phyloP scores from a whole-genome alignment of 2,329 filamentous ascomycete genomes.

The Colletotrichum sp. region DNA sequence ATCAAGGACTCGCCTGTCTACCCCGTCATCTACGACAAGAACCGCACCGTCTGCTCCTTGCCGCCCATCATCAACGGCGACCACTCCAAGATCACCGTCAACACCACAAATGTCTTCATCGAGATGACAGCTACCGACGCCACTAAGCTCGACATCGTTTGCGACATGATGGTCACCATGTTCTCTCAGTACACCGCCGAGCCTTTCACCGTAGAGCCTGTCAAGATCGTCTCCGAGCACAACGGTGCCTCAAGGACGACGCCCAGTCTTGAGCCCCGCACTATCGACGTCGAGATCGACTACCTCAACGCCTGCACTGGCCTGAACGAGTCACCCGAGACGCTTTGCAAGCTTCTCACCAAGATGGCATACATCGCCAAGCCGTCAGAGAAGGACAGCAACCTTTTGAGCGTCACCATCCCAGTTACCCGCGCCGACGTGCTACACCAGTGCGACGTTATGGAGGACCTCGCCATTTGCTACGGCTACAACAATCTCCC shows the following conservation, averaged over 20 bases:
- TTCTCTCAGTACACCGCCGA: conserved; percentile 92
- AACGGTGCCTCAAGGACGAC: conserved; percentile 83
- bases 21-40: conserved; percentile 92
- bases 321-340: conserved; percentile 73
- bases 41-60: conserved; percentile 86
- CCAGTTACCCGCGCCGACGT: conserved; percentile 93
- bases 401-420: conserved; percentile 80
- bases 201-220: conserved; percentile 90
- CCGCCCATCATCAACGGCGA: conserved; percentile 98
- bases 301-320: conserved; percentile 96
- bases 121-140: conserved; percentile 96
- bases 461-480: conserved; percentile 96
- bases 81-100: conserved; percentile 91
- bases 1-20: conserved; percentile 94
- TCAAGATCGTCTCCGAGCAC: conserved; percentile 91
- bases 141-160: conserved; percentile 95
- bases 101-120: conserved; percentile 94
- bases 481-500: conserved; percentile 98
- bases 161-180: conserved; percentile 96
- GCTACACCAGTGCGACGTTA: conserved; percentile 95
- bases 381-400: conserved; percentile 72
- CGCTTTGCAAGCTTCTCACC: conserved; percentile 79
- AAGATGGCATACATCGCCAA: conserved; percentile 89
- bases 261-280: conserved; percentile 79
- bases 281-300: conserved; percentile 82